phyloP scores from a whole-genome alignment of 75 land plant genomes.

The Sequoia sempervirens region DNA sequence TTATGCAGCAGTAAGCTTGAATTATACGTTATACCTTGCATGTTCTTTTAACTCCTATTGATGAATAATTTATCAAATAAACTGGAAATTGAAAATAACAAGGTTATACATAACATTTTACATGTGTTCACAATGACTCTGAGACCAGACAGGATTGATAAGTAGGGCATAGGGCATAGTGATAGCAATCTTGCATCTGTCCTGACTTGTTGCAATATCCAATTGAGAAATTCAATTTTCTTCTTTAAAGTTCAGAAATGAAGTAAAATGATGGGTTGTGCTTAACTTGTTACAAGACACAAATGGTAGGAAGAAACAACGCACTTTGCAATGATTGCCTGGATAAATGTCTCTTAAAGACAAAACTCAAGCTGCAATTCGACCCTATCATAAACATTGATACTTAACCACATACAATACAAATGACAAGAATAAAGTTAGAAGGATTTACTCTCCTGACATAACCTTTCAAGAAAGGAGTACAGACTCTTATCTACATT shows the following conservation, averaged over 20 bases:
- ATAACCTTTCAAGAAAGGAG: background rate
- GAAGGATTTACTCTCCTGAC: background rate
- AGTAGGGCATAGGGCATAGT: no score
- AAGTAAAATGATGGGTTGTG: background rate
- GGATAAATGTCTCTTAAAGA: background rate
- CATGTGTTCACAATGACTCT: background rate
- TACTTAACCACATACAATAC: background rate
- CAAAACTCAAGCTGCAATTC: background rate
- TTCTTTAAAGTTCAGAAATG: background rate
- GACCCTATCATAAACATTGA: background rate
- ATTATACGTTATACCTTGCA: background rate
- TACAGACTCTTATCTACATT: background rate
- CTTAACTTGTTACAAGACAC: background rate
- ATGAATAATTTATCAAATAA: background rate
- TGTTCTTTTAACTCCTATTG: background rate
- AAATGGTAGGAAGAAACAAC: background rate
- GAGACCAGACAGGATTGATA: background rate
- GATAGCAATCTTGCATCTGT: background rate
- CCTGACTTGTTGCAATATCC: background rate
- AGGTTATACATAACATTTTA: no score
- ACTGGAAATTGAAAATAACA: background rate
- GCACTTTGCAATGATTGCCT: background rate
- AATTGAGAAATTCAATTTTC: background rate
- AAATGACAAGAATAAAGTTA: background rate
- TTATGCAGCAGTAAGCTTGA: background rate